Percentiles rank a stretch among this genome's conserved stretches.
phyloP scores from a whole-genome alignment of 2,329 filamentous ascomycete species.

The Dichotomopilus funicola region DNA sequence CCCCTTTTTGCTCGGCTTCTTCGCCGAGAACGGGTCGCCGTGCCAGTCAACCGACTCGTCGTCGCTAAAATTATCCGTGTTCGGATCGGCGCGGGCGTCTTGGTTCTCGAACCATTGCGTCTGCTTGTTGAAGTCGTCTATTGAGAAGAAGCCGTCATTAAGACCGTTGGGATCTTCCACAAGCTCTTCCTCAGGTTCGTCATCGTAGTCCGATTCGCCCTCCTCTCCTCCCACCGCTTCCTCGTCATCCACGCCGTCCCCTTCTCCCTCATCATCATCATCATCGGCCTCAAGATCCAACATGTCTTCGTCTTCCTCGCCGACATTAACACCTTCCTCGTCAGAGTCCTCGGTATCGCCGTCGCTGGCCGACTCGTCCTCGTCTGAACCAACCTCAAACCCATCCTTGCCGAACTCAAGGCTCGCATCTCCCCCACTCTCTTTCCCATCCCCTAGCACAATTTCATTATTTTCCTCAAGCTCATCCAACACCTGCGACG shows the following conservation, averaged over 20 bases:
- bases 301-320: slow-evolving; percentile 20
- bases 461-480: slow-evolving; percentile 49
- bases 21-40: slow-evolving; percentile 59
- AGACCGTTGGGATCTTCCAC: slow-evolving; percentile 73
- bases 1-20: slow-evolving; percentile 22
- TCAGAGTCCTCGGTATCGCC: slow-evolving; percentile 21
- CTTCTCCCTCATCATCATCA: slow-evolving; percentile 29
- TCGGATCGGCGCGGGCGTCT: slow-evolving; percentile 69
- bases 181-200: slow-evolving; percentile 47
- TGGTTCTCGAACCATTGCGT: slow-evolving; percentile 84
- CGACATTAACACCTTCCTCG: slow-evolving; percentile 22
- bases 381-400: slow-evolving; percentile 29
- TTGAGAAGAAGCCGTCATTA: slow-evolving; percentile 97
- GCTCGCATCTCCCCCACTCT: slow-evolving; percentile 3
- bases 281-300: slow-evolving; percentile 41
- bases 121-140: slow-evolving; percentile 94
- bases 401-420: slow-evolving; percentile 28
- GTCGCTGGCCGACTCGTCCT: slow-evolving; percentile 13
- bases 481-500: slow-evolving; percentile 41
- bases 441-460: slow-evolving; percentile 23
- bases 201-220: slow-evolving; percentile 41
- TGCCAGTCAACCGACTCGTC: slow-evolving; percentile 88
- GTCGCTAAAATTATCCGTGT: slow-evolving; percentile 68
- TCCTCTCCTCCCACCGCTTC: slow-evolving; percentile 32
- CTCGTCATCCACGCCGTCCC: slow-evolving; percentile 30